Evolutionary conservation across 106 monocot species (phyloP).

Genomic region (Dendrobium officinale): DNA sequence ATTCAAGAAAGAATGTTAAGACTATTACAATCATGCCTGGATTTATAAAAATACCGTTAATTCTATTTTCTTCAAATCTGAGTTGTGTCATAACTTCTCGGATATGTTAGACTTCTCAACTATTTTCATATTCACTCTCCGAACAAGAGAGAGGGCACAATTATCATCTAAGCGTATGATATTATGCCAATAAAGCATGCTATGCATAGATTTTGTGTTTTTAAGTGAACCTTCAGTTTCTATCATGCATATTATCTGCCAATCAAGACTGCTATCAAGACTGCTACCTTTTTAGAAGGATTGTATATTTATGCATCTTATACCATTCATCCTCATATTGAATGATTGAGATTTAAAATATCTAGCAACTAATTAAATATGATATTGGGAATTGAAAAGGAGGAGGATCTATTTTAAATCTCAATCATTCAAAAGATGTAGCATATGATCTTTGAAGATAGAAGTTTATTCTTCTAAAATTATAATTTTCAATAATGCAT

Average conservation of each 20-base stretch:
- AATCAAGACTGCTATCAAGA: background rate
- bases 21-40: background rate
- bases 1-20: background rate
- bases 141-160: background rate
- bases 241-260: background rate
- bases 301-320: background rate
- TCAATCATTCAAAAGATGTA: no score
- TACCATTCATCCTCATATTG: background rate
- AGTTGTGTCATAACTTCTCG: background rate
- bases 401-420: no score
- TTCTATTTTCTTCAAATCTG: background rate
- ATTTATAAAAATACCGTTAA: background rate
- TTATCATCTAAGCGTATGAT: background rate
- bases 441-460: no score
- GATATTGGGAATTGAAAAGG: no score
- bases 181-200: background rate
- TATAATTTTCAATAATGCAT: background rate
- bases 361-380: background rate
- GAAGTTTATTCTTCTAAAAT: no score
- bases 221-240: background rate
- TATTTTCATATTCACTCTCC: background rate
- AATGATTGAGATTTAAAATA: background rate
- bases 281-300: background rate
- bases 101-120: background rate
- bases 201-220: background rate